Conservation (phyloP, 495 filamentous ascomycete genomes). For the Lentithecium fluviatile region DNA sequence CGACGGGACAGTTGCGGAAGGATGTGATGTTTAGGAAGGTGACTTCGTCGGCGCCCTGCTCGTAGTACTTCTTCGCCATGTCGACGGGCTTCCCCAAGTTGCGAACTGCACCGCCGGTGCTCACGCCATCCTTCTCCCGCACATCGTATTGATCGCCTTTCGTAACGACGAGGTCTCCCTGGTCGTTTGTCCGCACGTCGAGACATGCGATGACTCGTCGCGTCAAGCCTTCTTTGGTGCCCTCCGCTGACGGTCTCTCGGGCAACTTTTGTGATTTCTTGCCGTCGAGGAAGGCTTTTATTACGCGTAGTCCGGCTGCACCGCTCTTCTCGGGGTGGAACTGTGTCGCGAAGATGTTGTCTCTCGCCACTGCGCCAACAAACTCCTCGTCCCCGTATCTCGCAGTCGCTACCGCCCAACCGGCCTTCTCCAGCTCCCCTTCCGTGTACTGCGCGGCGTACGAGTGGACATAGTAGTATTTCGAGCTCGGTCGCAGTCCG, state of each 20-base stretch:
- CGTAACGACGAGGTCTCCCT: slow-evolving; percentile 92
- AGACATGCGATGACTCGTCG: slow-evolving; percentile 90
- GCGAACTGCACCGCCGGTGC: slow-evolving; percentile 70
- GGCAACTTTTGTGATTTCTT: slow-evolving; percentile 50
- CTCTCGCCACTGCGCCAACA: slow-evolving; percentile 82
- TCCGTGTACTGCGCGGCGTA: slow-evolving; percentile 78
- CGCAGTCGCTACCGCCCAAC: slow-evolving; percentile 86
- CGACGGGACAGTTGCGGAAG: slow-evolving; percentile 90
- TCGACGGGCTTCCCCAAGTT: slow-evolving; percentile 97
- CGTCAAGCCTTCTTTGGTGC: slow-evolving; percentile 66
- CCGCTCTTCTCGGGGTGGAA: slow-evolving; percentile 99
- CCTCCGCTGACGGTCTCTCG: slow-evolving; percentile 28
- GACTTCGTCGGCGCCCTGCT: slow-evolving; percentile 93
- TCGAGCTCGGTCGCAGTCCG: slow-evolving; percentile 72
- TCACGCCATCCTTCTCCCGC: slow-evolving; percentile 71
- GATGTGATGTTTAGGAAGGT: slow-evolving; percentile 98
- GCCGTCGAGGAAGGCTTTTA: slow-evolving; percentile 82
- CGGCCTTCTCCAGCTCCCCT: slow-evolving; percentile 69
- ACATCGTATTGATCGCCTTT: slow-evolving; percentile 99
- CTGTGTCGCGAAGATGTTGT: slow-evolving; percentile 85
- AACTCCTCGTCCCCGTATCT: slow-evolving; percentile 88
- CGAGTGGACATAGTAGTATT: slow-evolving; percentile 98
- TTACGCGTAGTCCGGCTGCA: slow-evolving; percentile 74
- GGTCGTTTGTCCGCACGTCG: slow-evolving; percentile 94
- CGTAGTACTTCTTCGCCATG: slow-evolving; percentile 90